Base-by-base conservation (phyloP, 805 yeast genomes). In the Wickerhamomyces strasburgensis region DNA sequence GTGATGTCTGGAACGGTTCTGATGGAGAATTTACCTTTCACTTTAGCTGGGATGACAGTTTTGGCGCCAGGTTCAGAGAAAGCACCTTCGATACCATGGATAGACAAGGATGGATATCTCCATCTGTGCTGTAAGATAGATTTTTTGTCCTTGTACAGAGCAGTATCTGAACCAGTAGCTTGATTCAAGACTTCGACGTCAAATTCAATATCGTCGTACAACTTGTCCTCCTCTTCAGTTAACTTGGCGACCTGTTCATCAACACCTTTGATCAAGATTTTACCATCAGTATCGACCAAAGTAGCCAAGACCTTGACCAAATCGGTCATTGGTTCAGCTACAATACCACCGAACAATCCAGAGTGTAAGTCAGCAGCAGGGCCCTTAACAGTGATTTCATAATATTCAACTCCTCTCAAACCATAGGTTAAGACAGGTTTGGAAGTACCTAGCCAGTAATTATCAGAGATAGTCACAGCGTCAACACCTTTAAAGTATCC, bases 71-170 rank as follows among this genome's bases (percentile, higher is more conserved):
- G 74, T 30, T 84, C 90, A 33, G 83, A 80, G 63, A 93, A 93
- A 5, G 98, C 99, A 47, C 98, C 98, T 66, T 93, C 98, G 38
- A 93, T 75, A 50, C 99, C 99, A 64, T 93, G 99, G 48, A 93
- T 63, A 3, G 98, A 89, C 54, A 93, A 71, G 6, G 98, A 87
- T 39, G 99, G 99, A 67, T 72, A 88, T 73, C 99, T 83, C 99
- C 99, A 93, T 75, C 98, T 80, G 64, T 89, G 97, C 84, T 88
- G 90, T 54, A 93, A 74, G 42, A 95, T 88, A 42, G 80, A 82
- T 66, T 87, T 80, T 65, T 87, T 85, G 60, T 73, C 72, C 46
- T 77, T 71, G 67, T 80, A 81, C 42, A 89, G 70, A 26, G 88
- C 78, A 31, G 96, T 88, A 46, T 86, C 60, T 7, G 96, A 81